Evolutionary conservation across 176 grass and related monocot genomes (phyloP), one percentile per base, ranked within the genome.

Genomic region (Oryza brachyantha): DNA sequence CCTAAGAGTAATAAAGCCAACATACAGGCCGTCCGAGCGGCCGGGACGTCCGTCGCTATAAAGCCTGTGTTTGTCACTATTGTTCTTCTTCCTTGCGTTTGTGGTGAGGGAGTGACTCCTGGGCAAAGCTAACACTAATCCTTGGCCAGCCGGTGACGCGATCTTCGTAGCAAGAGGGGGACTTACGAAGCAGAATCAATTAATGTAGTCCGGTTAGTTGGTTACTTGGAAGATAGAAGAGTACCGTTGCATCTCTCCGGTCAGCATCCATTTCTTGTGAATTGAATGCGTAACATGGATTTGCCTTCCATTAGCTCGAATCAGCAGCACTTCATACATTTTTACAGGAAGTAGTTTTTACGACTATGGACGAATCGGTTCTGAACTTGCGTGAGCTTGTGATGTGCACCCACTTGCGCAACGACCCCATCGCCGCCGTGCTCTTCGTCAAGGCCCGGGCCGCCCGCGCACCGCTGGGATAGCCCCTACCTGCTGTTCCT

Each of bases 401-500:
- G 2, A 38, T 63, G 64, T 92, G 85, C 83, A 79, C 87, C 7
- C 89, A 97, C 79, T 25, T 90, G 52, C 91, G 92, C 69, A 93
- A 90, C 59, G 94, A 97, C 85, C 89, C 87, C 28, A 88, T 89
- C 10, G 85, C 87, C 66, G 89, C 84, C 10, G 50, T 66, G 27
- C 73, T 90, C 63, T 89, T 97, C 77, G 19, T 89, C 73, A 85
- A 88, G 43, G 76, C 85, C 21, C 94, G 94, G 94, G 74, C 85
- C 4, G 94, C 90, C n/a, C 69, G 66, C 85, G 14, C 94, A 92
- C 85, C 89, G 89, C 70, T 87, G 85, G 19, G 74, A 48, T 67
- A 84, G 88, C 74, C 42, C 75, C 11, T 78, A 66, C 74, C 81
- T 86, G 28, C 93, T 89, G 4, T 95, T 95, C 89, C 80, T 95